Evolutionary conservation across 768 basidiomycete genomes (phyloP), one percentile per base, ranked within the genome.

Genomic region (Lentinula edodes): DNA sequence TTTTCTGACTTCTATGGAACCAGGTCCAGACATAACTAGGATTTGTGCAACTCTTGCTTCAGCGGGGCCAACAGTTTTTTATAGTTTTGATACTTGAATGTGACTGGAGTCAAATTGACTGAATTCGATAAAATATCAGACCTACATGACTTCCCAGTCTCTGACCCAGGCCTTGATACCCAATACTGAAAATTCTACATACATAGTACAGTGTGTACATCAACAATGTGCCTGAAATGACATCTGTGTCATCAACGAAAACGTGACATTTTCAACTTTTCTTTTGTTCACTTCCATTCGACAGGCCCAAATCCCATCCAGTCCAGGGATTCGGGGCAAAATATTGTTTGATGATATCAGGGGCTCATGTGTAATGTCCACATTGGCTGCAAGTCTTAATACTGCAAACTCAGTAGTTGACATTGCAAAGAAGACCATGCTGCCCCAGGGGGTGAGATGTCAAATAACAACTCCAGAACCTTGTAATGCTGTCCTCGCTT

Each of bases 331-430:
- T 34, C 28, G 35, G 35, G 7, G 18, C 16, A 38, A 38, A 12
- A 36, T 41, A 54, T 13, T 35, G 15, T 13, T 16, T 23, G 12
- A 20, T 39, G 18, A n/a, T 41, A 23, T 16, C 34, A 34, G 2
- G 35, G 28, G 34, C 36, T 53, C 36, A 39, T 54, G 42, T 58
- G 56, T 58, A 58, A 58, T 58, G 56, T 45, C 56, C 41, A 8
- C 18, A 56, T 53, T 39, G 32, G 38, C 54, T 56, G 20, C 56
- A n/a, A 45, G 20, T 34, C 42, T 58, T 23, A 28, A 28, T 28
- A 45, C 56, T 35, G n/a, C 34, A 36, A 23, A 45, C 42, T 32
- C 56, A 32, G 8, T 58, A 42, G 12, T 46, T 58, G 56, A 58
- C 6, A 23, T 58, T 58, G 56, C 56, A 23, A 58, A 45, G 18